A percentile compares a stretch with the other conserved stretches of the same genome.
Conservation (phyloP, 441 rosid species). For the Gossypium aridum region DNA sequence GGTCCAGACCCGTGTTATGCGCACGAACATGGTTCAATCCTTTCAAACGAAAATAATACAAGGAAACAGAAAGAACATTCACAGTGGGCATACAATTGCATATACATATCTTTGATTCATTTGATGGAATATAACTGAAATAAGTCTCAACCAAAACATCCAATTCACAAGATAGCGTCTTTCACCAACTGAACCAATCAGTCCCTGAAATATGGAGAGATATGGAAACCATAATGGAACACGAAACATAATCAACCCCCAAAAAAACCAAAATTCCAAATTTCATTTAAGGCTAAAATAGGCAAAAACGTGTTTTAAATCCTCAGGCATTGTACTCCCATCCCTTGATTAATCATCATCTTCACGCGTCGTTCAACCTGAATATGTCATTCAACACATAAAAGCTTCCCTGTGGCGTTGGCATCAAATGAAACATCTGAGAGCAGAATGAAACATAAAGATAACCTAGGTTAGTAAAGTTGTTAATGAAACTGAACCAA, state of each 20-base stretch:
- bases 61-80: background rate
- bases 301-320: slow-evolving; percentile 18
- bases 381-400: slow-evolving; percentile 91
- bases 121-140: background rate
- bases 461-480: background rate
- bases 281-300: slow-evolving; percentile 24
- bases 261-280: slow-evolving; percentile 4
- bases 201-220: slow-evolving; percentile 17
- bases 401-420: slow-evolving; percentile 86
- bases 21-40: background rate
- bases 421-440: slow-evolving; percentile 98
- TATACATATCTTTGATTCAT: slow-evolving; percentile 7
- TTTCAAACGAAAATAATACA: background rate
- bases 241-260: slow-evolving; percentile 22
- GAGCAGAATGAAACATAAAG: slow-evolving; percentile 18
- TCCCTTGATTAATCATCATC: slow-evolving; percentile 5
- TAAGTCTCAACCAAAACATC: slow-evolving; percentile 3
- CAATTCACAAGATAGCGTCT: slow-evolving; percentile 6
- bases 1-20: background rate
- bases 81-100: background rate
- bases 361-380: slow-evolving; percentile 96
- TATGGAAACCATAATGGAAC: slow-evolving; percentile 20
- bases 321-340: slow-evolving; percentile 13
- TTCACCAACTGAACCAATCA: slow-evolving; percentile 28
- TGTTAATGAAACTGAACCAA: background rate